Conservation (phyloP, 2,329 filamentous ascomycete genomes). For the Ophidiomyces ophidiicola region DNA sequence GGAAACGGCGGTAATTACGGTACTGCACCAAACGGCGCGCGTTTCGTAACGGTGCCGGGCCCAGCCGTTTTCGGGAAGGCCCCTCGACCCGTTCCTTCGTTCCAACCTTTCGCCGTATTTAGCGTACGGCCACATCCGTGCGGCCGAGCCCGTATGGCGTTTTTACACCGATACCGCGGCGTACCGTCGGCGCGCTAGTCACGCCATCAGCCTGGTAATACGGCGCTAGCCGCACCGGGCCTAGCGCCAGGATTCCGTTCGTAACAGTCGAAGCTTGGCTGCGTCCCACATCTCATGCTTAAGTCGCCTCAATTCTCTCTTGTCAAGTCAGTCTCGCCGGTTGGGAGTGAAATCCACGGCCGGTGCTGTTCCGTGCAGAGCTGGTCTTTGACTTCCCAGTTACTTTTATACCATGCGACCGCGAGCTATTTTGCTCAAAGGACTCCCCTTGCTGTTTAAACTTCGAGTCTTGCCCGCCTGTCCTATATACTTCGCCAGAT, state of each 20-base stretch:
- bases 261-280: background rate
- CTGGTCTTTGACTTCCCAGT: slow-evolving; percentile 8
- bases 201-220: too few relatives aligned
- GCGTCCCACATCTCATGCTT: slow-evolving; percentile 1
- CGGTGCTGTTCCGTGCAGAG: slow-evolving; percentile 6
- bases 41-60: too few relatives aligned
- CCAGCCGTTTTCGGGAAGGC: too few relatives aligned
- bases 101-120: too few relatives aligned
- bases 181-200: too few relatives aligned
- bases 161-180: too few relatives aligned
- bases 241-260: background rate
- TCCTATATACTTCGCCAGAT: background rate
- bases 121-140: too few relatives aligned
- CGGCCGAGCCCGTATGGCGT: too few relatives aligned
- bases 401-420: slow-evolving; percentile 7
- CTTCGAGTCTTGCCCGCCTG: background rate
- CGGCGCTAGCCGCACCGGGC: too few relatives aligned
- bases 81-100: too few relatives aligned
- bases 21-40: too few relatives aligned
- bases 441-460: background rate
- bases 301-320: slow-evolving; percentile 10
- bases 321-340: background rate
- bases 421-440: slow-evolving; percentile 1
- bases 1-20: too few relatives aligned
- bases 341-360: background rate